Base-by-base conservation (phyloP, 768 basidiomycete genomes). In the Hygrophorus russula region DNA sequence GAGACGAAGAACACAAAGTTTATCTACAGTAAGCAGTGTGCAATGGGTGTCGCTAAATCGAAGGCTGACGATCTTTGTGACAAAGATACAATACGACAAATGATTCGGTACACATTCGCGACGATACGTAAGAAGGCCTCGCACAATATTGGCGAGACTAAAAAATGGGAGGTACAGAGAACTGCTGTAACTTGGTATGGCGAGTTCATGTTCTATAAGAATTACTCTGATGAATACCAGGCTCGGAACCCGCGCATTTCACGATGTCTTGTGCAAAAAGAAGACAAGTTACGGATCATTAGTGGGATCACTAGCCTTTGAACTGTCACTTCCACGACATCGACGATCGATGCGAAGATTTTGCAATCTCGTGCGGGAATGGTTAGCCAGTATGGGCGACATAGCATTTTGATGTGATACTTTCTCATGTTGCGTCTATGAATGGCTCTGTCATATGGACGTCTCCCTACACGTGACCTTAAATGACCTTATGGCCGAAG, bases 161-260 rank as follows among this genome's bases (percentile, higher is more conserved):
- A 63, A 5, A 57, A 46, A 33, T 71, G 68, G n/a, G 56, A 60
- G 11, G 57, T 81, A 42, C 63, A 71, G 44, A 78, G 73, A 54
- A 48, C 54, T 3, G 61, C 71, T 20, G 70, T 83, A 14, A 51
- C 69, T 28, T 91, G 87, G 88, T 88, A 51, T 52, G 73, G 24
- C 7, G 31, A 6, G 17, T 19, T 24, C 32, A 27, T 33, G 36
- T 18, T 41, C 28, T 7, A 10, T 14, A 34, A 36, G 14, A 36
- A 28, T 31, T 43, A 43, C 46, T 14, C 31, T 28, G 27, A 24
- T 46, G 44, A 46, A 42, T 46, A 35, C 19, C 31, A 93, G 90
- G 88, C 71, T 93, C 17, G 86, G 88, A 33, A 70, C 70, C 36
- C 80, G 82, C 47, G 91, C 91, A 2, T 92, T 93, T 59, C 69